Conservation (phyloP, 176 grass and related monocot species). For the Luzula sylvatica region DNA sequence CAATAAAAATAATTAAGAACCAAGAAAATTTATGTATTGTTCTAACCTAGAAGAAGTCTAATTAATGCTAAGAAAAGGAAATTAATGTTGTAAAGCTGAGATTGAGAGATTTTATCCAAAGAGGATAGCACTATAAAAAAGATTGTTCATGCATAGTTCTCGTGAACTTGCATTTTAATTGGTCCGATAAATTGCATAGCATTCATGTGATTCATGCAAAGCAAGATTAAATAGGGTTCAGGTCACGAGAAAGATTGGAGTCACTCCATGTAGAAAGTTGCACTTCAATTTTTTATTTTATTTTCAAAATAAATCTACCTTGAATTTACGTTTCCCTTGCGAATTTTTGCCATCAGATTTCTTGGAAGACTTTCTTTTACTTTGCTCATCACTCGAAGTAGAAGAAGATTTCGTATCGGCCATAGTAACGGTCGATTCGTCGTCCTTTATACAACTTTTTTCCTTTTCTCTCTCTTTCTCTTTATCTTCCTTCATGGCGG, state of each 20-base stretch:
- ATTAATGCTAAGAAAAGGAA: not conserved
- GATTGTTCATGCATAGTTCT: conserved; percentile 6
- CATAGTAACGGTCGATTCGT: not conserved
- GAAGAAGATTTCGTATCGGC: conserved; percentile 37
- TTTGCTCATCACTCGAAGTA: conserved; percentile 28
- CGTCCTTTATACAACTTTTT: conserved; percentile 6
- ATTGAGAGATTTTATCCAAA: conserved; percentile 11
- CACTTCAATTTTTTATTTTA: too few relatives aligned
- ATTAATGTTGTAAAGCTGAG: too few relatives aligned
- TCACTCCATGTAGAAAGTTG: too few relatives aligned
- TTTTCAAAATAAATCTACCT: conserved; percentile 26
- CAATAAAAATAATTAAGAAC: not conserved
- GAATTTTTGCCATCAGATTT: conserved; percentile 32
- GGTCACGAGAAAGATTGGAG: too few relatives aligned
- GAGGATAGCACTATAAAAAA: conserved; percentile 19
- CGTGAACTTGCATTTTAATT: not conserved
- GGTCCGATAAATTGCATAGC: not conserved
- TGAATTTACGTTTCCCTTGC: conserved; percentile 66
- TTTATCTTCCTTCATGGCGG: not conserved
- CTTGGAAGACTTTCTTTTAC: conserved; percentile 20
- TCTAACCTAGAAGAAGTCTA: not conserved
- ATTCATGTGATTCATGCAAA: not conserved
- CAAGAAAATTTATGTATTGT: not conserved
- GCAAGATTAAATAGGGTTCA: too few relatives aligned
- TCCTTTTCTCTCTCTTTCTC: conserved; percentile 17